phyloP scores from a whole-genome alignment of 2,329 filamentous ascomycete species.

The Colletotrichum chrysophilum region DNA sequence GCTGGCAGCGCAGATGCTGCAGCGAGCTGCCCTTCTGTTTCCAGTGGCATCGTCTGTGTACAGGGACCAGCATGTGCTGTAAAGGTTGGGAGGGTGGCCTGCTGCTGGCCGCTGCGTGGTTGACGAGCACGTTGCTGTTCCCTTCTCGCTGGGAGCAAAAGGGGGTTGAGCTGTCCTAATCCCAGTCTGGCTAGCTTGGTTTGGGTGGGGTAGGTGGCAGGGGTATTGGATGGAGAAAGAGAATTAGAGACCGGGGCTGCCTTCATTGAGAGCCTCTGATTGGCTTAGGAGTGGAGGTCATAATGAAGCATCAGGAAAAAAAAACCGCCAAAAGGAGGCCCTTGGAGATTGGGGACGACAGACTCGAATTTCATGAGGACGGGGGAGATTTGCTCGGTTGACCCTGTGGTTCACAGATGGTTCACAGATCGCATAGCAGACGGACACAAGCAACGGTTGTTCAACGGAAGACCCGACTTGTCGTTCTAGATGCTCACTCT shows the following conservation, averaged over 20 bases:
- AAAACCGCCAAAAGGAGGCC: conserved; percentile 18
- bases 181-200: neutral
- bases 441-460: neutral
- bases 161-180: conserved; percentile 11
- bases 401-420: neutral
- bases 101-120: neutral
- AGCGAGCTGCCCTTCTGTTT: neutral
- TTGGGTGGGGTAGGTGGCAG: neutral
- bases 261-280: neutral
- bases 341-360: conserved; percentile 18
- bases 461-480: neutral
- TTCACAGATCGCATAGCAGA: neutral
- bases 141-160: conserved; percentile 4
- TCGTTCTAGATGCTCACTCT: neutral
- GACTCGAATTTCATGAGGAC: neutral
- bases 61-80: neutral
- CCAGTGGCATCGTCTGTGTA: neutral
- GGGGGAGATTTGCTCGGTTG: neutral
- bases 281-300: neutral
- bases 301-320: conserved; percentile 21
- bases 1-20: neutral
- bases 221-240: conserved; percentile 8
- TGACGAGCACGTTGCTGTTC: conserved; percentile 12
- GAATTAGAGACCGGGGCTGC: conserved; percentile 15
- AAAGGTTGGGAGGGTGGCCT: neutral